Conservation (phyloP, 2,329 filamentous ascomycete genomes). For the Botrytis cinerea region DNA sequence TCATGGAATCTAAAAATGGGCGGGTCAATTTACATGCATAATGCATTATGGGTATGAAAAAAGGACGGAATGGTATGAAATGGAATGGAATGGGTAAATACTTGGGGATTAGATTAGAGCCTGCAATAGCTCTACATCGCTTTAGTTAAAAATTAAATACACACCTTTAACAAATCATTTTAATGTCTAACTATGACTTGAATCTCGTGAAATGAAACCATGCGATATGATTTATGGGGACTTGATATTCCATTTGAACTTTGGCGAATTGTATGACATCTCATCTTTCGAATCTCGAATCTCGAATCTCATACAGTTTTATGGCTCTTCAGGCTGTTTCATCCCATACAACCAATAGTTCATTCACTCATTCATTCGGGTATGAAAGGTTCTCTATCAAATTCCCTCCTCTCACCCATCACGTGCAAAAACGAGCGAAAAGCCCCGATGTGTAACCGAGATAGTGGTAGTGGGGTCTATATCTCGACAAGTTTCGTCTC, state of each 20-base stretch:
- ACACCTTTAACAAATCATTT: neutral
- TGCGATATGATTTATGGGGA: neutral
- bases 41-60: neutral
- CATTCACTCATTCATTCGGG: neutral
- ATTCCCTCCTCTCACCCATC: neutral
- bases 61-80: neutral
- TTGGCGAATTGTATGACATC: neutral
- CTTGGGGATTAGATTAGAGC: neutral
- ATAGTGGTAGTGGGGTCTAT: neutral
- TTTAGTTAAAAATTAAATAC: neutral
- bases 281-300: neutral
- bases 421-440: neutral
- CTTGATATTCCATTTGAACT: neutral
- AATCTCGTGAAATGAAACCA: neutral
- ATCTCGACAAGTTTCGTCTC: neutral
- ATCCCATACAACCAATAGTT: neutral
- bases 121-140: neutral
- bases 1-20: neutral
- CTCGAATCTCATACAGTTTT: neutral
- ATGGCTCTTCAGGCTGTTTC: neutral
- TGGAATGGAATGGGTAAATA: neutral
- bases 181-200: fast-evolving
- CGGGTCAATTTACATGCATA: neutral
- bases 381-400: neutral
- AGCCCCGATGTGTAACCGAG: neutral